Base-by-base conservation (phyloP, 257 asterid genomes). In the Phtheirospermum japonicum region DNA sequence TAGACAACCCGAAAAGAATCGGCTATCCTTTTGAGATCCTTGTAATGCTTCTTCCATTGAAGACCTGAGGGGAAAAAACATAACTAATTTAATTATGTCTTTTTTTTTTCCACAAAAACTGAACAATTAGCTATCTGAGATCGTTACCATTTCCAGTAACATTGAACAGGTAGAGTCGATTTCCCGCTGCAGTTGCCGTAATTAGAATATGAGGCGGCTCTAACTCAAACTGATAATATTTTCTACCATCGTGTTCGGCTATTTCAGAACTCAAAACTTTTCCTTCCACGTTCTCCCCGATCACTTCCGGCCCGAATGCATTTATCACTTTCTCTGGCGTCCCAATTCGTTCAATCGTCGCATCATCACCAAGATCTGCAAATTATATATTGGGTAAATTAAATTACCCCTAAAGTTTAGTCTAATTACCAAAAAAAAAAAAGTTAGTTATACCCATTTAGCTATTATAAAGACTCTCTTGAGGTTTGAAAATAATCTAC, bases 271-370 rank as follows among this genome's bases (percentile, higher is more conserved):
- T 86, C 48, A 86, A 37, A 18, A 89, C 96, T 71, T 92, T 92
- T 59, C 99, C 99, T 75, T 86, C 99, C 9, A 92, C 95, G 46
- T 74, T 92, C 80, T 92, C 86, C 9, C 99, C 97, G 0, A 86
- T 92, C 30, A 92, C 95, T 75, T 89, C 97, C 9, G 97, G 99
- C 76, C 99, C 99, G 56, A 92, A 92, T 42, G 99, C 97, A 33
- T 55, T 86, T 61, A 92, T 89, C 79, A 92, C 99, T 70, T 77
- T 86, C 54, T 83, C 96, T 1, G 96, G 99, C 31, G 90, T 80
- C 68, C 99, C 99, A 57, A 92, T 80, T 53, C 63, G 73, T 71
- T 92, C 99, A 42, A 92, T 92, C 10, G 87, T 74, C 7, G 91
- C 86, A 70, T 89, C 76, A 30, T 89, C 97, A 18, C 90, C 93